phyloP scores from a whole-genome alignment of 2,329 filamentous ascomycete genomes.

The Xylariaceae sp. region DNA sequence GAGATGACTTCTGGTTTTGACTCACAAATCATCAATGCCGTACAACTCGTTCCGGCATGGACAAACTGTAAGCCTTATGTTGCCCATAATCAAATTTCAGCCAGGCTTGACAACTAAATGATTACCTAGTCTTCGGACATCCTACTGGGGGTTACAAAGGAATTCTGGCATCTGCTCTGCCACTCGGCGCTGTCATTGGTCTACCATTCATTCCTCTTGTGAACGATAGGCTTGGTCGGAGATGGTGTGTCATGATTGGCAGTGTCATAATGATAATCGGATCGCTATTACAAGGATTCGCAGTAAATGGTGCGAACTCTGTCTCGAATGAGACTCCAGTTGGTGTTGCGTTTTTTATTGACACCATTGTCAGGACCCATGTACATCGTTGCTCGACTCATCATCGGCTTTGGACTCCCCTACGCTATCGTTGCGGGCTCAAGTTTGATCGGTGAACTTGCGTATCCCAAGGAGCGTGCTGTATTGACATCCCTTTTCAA shows the following conservation, averaged over 20 bases:
- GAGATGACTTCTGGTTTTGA: conserved; percentile 59
- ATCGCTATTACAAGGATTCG: conserved; percentile 48
- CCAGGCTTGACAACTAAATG: conserved; percentile 1
- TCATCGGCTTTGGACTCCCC: conserved; percentile 60
- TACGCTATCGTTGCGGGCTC: conserved; percentile 57
- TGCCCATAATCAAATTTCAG: conserved; percentile 1
- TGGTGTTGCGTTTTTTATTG: background rate
- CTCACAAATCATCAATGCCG: conserved; percentile 39
- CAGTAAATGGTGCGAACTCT: conserved; percentile 36
- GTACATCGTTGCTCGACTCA: conserved; percentile 56
- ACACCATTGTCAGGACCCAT: conserved; percentile 41
- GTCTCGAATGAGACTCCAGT: background rate
- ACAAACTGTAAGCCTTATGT: conserved; percentile 27
- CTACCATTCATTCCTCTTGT: conserved; percentile 49
- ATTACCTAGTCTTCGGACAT: conserved; percentile 26
- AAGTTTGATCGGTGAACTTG: conserved; percentile 56
- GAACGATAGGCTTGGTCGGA: conserved; percentile 47
- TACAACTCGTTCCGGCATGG: conserved; percentile 36
- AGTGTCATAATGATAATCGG: conserved; percentile 50
- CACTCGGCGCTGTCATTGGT: conserved; percentile 47
- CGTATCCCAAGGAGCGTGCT: conserved; percentile 57
- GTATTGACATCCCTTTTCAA: conserved; percentile 58
- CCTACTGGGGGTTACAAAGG: conserved; percentile 35
- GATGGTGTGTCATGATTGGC: conserved; percentile 50
- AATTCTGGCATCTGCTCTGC: conserved; percentile 49